A percentile compares a stretch with the other conserved stretches of the same genome.
phyloP scores from a whole-genome alignment of 306 rosid species.

The Quercus robur region DNA sequence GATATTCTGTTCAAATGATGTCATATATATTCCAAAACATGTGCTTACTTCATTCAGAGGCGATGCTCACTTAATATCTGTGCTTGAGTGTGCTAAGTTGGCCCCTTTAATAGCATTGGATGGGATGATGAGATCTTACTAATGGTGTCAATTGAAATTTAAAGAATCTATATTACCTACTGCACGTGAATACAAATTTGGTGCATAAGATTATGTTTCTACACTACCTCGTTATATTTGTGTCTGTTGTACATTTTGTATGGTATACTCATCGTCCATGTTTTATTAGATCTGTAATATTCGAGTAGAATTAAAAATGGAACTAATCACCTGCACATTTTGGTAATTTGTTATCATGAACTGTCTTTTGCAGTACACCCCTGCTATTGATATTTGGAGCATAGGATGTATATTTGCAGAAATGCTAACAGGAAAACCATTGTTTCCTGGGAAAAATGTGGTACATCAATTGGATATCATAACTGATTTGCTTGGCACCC shows the following conservation, averaged over 20 bases:
- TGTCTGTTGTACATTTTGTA: no score
- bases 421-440: slow-evolving; percentile 54
- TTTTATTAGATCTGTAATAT: not conserved
- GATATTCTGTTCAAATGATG: not conserved
- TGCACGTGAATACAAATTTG: no score
- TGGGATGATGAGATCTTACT: not conserved
- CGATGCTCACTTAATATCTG: not conserved
- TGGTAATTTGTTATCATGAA: not conserved
- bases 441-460: slow-evolving; percentile 67
- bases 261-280: not conserved
- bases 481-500: slow-evolving; percentile 65
- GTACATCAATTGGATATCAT: slow-evolving; percentile 65
- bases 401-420: slow-evolving; percentile 75
- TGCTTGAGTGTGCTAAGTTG: not conserved
- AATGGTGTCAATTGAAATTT: not conserved
- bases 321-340: not conserved
- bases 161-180: not conserved
- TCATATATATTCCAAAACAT: not conserved
- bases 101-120: not conserved
- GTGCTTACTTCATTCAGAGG: not conserved
- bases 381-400: slow-evolving; percentile 73
- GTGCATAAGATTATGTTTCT: no score
- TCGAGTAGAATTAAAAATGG: not conserved
- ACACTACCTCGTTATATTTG: no score
- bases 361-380: slow-evolving; percentile 55